These are phyloP conservation scores for Dichotomopilus funicola DNA, from an alignment of 2,329 filamentous ascomycete genomes.

Conservation along the genomic window DNA sequence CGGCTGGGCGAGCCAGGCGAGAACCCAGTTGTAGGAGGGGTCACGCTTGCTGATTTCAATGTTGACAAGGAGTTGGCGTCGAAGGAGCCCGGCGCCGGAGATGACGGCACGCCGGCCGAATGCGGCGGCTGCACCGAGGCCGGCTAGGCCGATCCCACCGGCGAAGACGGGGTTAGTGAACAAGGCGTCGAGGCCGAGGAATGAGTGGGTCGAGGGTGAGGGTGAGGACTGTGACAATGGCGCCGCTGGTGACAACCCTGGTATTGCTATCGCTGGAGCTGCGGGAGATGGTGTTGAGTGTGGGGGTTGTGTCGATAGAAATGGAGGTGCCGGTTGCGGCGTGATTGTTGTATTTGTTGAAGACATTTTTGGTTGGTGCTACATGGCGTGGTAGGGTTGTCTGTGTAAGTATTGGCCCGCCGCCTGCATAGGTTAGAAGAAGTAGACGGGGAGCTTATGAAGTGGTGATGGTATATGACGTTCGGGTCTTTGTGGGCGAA, in stretches of 20 bases:
- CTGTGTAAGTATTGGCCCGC: background rate
- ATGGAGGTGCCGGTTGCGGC: constrained; percentile 3
- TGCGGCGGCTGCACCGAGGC: constrained; percentile 73
- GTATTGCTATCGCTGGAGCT: background rate
- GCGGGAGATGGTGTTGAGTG: constrained; percentile 2
- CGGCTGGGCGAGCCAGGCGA: constrained; percentile 88
- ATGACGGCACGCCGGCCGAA: constrained; percentile 74
- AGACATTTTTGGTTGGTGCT: constrained; percentile 11
- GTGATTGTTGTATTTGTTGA: background rate
- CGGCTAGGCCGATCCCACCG: constrained; percentile 83
- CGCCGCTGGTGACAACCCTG: background rate
- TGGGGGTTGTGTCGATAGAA: background rate
- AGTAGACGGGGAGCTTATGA: background rate
- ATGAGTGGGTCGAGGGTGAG: constrained; percentile 17
- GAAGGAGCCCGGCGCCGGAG: constrained; percentile 64
- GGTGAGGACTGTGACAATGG: background rate
- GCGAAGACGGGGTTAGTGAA: constrained; percentile 59
- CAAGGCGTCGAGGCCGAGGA: constrained; percentile 48
- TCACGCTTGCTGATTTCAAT: constrained; percentile 94
- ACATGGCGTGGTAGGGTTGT: constrained; percentile 14
- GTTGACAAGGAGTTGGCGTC: constrained; percentile 83
- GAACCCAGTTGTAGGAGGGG: constrained; percentile 86
- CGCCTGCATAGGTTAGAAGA: background rate
- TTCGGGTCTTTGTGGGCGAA: background rate
- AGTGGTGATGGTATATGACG: background rate